Conservation (phyloP, 2,329 filamentous ascomycete genomes). For the Talaromyces sp. region DNA sequence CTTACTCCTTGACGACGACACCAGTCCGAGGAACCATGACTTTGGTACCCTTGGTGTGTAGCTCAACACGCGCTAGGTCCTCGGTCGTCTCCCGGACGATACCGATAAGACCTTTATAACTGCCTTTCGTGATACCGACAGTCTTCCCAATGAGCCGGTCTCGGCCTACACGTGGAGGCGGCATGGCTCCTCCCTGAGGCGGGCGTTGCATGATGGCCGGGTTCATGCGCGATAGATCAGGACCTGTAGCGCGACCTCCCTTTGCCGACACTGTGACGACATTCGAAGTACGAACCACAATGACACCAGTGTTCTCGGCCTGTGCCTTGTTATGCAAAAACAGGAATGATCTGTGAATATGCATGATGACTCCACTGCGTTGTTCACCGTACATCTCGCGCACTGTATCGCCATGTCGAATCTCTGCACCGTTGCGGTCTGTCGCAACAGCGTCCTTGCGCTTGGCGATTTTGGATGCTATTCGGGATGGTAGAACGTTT, state of each 20-base stretch:
- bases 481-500: slow-evolving; percentile 82
- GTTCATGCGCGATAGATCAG: slow-evolving; percentile 88
- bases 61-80: slow-evolving; percentile 77
- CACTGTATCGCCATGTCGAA: slow-evolving; percentile 84
- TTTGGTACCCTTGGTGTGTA: slow-evolving; percentile 91
- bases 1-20: slow-evolving; percentile 79
- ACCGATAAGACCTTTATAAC: slow-evolving; percentile 87
- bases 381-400: slow-evolving; percentile 84
- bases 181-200: slow-evolving; percentile 54
- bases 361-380: slow-evolving; percentile 81
- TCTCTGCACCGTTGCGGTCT: slow-evolving; percentile 89
- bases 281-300: slow-evolving; percentile 79
- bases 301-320: slow-evolving; percentile 83
- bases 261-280: slow-evolving; percentile 92
- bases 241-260: slow-evolving; percentile 71
- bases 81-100: slow-evolving; percentile 96
- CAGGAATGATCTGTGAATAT: slow-evolving; percentile 88
- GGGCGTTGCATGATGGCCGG: slow-evolving; percentile 74
- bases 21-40: slow-evolving; percentile 78
- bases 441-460: slow-evolving; percentile 84
- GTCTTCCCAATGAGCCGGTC: slow-evolving; percentile 88
- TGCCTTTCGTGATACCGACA: slow-evolving; percentile 79
- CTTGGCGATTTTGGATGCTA: slow-evolving; percentile 80
- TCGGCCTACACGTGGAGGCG: slow-evolving; percentile 71
- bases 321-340: slow-evolving; percentile 82